These are phyloP conservation scores for Halophytophthora batemanensis DNA, from an alignment of 352 stramenopile genomes.

Conservation along the genomic window DNA sequence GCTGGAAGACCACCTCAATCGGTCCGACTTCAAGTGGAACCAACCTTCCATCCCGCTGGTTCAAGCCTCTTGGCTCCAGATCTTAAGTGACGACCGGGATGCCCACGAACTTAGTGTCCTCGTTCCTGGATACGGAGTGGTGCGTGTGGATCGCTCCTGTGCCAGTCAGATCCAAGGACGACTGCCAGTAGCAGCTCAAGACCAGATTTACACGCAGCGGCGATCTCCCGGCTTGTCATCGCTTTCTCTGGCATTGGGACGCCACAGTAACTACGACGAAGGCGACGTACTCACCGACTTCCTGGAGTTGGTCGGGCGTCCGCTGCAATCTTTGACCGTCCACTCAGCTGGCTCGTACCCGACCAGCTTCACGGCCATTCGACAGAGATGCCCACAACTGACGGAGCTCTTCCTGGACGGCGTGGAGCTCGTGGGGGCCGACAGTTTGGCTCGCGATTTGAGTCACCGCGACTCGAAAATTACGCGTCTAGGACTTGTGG, in stretches of 20 bases:
- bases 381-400: constrained; percentile 18
- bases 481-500: constrained; percentile 18
- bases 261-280: constrained; percentile 12
- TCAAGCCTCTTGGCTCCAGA: constrained; percentile 16
- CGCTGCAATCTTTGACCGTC: constrained; percentile 16
- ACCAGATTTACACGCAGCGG: not conserved
- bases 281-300: constrained; percentile 16
- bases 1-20: no score
- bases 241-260: constrained; percentile 16
- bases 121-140: constrained; percentile 26
- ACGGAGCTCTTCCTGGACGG: constrained; percentile 25
- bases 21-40: no score
- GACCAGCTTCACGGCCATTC: constrained; percentile 17
- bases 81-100: constrained; percentile 11
- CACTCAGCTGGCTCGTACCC: constrained; percentile 8
- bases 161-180: constrained; percentile 2
- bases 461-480: constrained; percentile 8
- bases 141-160: constrained; percentile 2
- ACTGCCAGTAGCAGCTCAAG: no score
- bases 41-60: constrained; percentile 10
- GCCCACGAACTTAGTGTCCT: constrained; percentile 17
- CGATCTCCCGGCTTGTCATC: constrained; percentile 7
- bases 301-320: constrained; percentile 15
- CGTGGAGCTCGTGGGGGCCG: constrained; percentile 16
- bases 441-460: constrained; percentile 5